Evolutionary conservation across 495 filamentous ascomycete genomes (phyloP), one percentile per base, ranked within the genome.

Genomic region (Amphirosellinia nigrospora): DNA sequence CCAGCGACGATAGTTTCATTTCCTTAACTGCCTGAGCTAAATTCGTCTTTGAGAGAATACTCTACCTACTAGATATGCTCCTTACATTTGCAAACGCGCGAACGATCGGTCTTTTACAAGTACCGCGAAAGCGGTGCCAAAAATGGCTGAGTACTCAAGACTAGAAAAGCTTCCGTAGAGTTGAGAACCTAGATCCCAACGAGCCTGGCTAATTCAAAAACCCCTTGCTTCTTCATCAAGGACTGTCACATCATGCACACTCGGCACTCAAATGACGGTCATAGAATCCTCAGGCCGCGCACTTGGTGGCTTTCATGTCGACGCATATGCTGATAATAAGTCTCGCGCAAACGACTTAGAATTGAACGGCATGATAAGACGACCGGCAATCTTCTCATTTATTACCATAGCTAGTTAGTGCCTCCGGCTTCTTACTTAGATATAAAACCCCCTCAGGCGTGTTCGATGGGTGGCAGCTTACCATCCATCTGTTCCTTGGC

Each of bases 221-320:
- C 67, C 1, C 68, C 79, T 16, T 28, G 28, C 6, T 66, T 74
- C 26, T 45, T 80, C 11, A 66, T 76, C 39, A 72, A 48, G 28
- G 74, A 75, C 16, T 79, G 74, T 10, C 78, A 73, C 23, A 67
- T 74, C 30, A 80, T 75, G 61, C 64, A 77, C 48, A 62, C 77
- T 52, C 77, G 79, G 52, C 79, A 78, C 50, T 30, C 69, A 13
- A 65, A 73, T 16, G 66, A 75, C 50, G 72, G 64, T 6, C 64
- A 55, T 30, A 55, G n/a, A 1, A 66, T 66, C n/a, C 32, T 66
- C 55, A 1, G 48, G 52, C 9, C 46, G 48, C 13, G 64, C 39
- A 1, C 34, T 66, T 19, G 34, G 26, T n/a, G 46, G 50, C 50
- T 53, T 56, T 19, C 28, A 28, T 15, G 32, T 19, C 13, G 46